Base-by-base conservation (phyloP, 2,329 filamentous ascomycete species). In the Verticillium klebahnii region DNA sequence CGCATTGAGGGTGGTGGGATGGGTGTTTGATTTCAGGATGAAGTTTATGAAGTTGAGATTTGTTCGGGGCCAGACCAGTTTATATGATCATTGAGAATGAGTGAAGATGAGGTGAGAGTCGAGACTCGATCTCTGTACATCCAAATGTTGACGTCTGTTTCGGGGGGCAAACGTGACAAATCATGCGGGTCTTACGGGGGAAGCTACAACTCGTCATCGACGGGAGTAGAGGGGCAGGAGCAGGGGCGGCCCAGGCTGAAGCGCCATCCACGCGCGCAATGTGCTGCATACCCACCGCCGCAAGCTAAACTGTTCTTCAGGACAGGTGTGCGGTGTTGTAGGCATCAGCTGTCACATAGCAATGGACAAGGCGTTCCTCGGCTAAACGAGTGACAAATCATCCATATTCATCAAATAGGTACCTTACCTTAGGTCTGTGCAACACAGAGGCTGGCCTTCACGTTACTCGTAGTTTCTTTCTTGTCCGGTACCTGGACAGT, bases 1-100 rank as follows among this genome's bases (percentile, higher is more conserved):
- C 80, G 80, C 82, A 86, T 86, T 6, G 32, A 23, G 45, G 19
- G 19, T 50, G 45, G 45, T 45, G 8, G 17, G 39, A 8, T 29
- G 29, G 17, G 39, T n/a, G 39, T 45, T 50, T 50, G 45, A 5
- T 23, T 50, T 50, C n/a, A 25, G 12, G n/a, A 19, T 29, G n/a
- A 4, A 25, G 8, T 23, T n/a, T 23, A 14, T 19, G 31, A 14
- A 37, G 15, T 14, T 23, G 8, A 23, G 19, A 12, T 3, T 23
- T 58, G 34, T 9, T 14, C 5, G 36, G 29, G 36, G 29, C 17
- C 9, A 45, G 14, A 29, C n/a, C 17, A 25, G 32, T 15, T 29
- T 58, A 17, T 40, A 40, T 39, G 19, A 23, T 25, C 19, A 25
- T 25, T 50, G 19, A 50, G n/a, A 25, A 7, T n/a, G 17, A 8